Evolutionary conservation across 1,284 basidiomycete species (phyloP).

Genomic region (Cutaneotrichosporon cutaneum): DNA sequence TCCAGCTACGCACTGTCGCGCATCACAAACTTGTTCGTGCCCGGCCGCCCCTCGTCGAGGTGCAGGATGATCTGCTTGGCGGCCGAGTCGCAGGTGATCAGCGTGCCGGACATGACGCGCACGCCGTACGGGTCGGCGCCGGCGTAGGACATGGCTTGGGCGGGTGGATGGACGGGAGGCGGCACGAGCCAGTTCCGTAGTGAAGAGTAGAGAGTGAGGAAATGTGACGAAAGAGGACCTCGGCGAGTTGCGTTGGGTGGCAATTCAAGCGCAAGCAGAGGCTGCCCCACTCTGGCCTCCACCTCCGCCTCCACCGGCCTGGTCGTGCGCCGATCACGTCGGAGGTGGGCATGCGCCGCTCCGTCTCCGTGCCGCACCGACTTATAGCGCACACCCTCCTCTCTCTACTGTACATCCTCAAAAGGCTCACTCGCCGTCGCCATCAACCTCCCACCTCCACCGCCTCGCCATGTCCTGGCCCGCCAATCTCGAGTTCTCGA

Average conservation of each 20-base stretch:
- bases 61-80: slow-evolving; percentile 50
- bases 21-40: slow-evolving; percentile 42
- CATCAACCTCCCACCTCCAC: neutral
- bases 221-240: no score
- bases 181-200: no score
- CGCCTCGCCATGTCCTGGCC: neutral
- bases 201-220: no score
- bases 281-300: no score
- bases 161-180: no score
- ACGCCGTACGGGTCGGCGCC: slow-evolving; percentile 26
- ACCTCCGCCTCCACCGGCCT: neutral
- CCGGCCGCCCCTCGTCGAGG: slow-evolving; percentile 38
- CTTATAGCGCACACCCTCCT: neutral
- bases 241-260: no score
- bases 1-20: slow-evolving; percentile 34
- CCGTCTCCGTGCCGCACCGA: neutral
- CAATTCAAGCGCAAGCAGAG: neutral
- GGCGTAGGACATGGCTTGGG: slow-evolving; percentile 2
- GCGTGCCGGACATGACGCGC: slow-evolving; percentile 21
- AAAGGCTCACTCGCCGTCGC: neutral
- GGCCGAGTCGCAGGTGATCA: slow-evolving; percentile 41
- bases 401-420: no score
- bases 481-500: neutral
- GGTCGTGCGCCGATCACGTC: neutral
- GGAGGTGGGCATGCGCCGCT: neutral